Evolutionary conservation across 2,329 filamentous ascomycete species (phyloP).

Genomic region (Coniochaeta prunicola): DNA sequence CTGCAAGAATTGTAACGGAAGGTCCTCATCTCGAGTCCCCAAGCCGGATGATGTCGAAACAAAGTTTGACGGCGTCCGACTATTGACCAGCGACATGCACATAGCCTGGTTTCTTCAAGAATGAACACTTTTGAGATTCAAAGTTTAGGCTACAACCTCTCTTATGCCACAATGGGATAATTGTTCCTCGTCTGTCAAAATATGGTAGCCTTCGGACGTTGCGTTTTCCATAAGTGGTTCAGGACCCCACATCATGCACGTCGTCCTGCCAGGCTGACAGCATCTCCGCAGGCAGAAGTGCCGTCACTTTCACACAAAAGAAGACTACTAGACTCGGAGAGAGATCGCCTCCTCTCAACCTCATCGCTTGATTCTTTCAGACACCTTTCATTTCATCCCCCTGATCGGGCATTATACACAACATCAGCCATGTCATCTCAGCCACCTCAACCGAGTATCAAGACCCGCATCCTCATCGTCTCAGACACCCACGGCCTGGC

Average conservation of each 20-base stretch:
- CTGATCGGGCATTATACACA: not conserved
- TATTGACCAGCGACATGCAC: too few species aligned
- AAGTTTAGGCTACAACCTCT: too few species aligned
- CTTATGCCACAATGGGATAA: too few species aligned
- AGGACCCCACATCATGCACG: not conserved
- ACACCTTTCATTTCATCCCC: not conserved
- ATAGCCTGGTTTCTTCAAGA: too few species aligned
- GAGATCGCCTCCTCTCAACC: not conserved
- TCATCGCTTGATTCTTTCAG: not conserved
- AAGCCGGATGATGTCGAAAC: too few species aligned
- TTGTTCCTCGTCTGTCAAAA: too few species aligned
- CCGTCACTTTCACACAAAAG: not conserved
- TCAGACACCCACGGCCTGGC: slow-evolving; percentile 35
- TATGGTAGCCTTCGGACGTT: too few species aligned
- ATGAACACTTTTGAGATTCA: too few species aligned
- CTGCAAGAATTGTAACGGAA: too few species aligned
- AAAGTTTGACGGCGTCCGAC: too few species aligned
- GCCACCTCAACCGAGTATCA: slow-evolving; percentile 13
- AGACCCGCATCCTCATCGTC: slow-evolving; percentile 33
- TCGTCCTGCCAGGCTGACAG: not conserved
- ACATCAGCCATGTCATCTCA: not conserved
- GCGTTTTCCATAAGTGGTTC: too few species aligned
- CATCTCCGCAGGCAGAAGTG: not conserved
- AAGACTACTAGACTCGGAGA: not conserved
- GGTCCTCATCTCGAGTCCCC: too few species aligned